Evolutionary conservation across 768 basidiomycete species (phyloP).

Genomic region (Boletus tylopilopsis): DNA sequence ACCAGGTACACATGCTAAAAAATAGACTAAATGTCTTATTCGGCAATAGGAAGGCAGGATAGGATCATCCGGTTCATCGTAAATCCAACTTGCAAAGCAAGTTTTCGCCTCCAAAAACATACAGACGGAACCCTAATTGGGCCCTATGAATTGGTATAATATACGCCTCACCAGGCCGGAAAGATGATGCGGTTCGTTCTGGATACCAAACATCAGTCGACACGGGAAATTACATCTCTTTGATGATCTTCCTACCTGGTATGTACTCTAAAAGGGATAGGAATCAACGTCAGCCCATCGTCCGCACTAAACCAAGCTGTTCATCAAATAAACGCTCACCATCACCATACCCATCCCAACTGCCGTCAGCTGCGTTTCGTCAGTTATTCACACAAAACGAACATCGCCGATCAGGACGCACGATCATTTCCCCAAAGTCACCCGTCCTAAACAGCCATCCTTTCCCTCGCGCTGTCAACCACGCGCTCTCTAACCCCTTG

Average conservation of each 20-base stretch:
- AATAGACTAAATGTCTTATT: no score
- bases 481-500: constrained; percentile 86
- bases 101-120: neutral
- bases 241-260: constrained; percentile 47
- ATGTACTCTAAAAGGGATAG: constrained; percentile 53
- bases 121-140: constrained; percentile 46
- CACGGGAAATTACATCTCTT: neutral
- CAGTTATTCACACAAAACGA: constrained; percentile 2
- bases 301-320: neutral
- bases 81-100: neutral
- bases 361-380: constrained; percentile 47
- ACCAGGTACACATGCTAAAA: no score
- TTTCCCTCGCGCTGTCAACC: constrained; percentile 73
- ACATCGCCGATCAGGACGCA: constrained; percentile 33
- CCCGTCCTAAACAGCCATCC: constrained; percentile 73
- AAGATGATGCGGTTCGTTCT: constrained; percentile 75
- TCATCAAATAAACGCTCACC: constrained; percentile 41
- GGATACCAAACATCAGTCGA: constrained; percentile 3
- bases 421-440: constrained; percentile 62
- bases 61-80: neutral
- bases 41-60: no score
- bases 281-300: constrained; percentile 8
- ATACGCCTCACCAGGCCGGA: constrained; percentile 78
- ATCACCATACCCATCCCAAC: constrained; percentile 91
- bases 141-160: constrained; percentile 86